These are phyloP conservation scores for Phascolomyces articulosus DNA, from an alignment of 371 early-diverging fungal species.

Conservation along the genomic window DNA sequence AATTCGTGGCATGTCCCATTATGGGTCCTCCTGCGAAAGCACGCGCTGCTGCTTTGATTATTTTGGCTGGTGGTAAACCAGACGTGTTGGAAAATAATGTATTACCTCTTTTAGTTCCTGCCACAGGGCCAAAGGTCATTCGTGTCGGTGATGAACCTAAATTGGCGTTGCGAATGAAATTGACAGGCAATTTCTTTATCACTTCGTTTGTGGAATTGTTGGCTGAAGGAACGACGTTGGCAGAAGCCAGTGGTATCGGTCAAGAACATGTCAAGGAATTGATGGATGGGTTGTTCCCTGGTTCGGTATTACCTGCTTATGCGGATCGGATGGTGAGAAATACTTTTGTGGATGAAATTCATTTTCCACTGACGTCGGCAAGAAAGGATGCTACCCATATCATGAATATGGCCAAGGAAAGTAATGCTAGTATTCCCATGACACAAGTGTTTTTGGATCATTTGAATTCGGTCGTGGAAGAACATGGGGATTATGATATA, in stretches of 20 bases:
- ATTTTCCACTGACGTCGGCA: conserved; percentile 32
- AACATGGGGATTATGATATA: conserved; percentile 42
- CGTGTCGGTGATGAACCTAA: conserved; percentile 52
- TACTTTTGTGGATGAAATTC: conserved; percentile 31
- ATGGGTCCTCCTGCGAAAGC: conserved; percentile 49
- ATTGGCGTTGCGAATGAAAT: conserved; percentile 54
- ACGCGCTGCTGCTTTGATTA: conserved; percentile 25
- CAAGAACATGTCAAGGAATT: conserved; percentile 61
- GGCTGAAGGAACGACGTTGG: conserved; percentile 73
- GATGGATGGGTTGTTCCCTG: conserved; percentile 58
- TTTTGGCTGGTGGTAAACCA: conserved; percentile 32
- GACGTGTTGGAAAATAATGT: conserved; percentile 14
- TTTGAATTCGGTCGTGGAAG: conserved; percentile 18
- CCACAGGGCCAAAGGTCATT: conserved; percentile 39
- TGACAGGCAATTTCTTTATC: conserved; percentile 73
- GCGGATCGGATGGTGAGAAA: conserved; percentile 37
- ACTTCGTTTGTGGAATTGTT: conserved; percentile 59
- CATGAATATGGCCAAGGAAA: conserved; percentile 28
- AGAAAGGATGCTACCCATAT: conserved; percentile 48
- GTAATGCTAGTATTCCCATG: conserved; percentile 26
- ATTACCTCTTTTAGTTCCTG: conserved; percentile 30
- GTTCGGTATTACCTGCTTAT: conserved; percentile 31
- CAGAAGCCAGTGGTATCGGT: conserved; percentile 58
- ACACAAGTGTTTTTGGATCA: conserved; percentile 30
- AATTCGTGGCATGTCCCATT: conserved; percentile 40